Evolutionary conservation across 176 grass and related monocot genomes (phyloP).

Genomic region (Carex scoparia): DNA sequence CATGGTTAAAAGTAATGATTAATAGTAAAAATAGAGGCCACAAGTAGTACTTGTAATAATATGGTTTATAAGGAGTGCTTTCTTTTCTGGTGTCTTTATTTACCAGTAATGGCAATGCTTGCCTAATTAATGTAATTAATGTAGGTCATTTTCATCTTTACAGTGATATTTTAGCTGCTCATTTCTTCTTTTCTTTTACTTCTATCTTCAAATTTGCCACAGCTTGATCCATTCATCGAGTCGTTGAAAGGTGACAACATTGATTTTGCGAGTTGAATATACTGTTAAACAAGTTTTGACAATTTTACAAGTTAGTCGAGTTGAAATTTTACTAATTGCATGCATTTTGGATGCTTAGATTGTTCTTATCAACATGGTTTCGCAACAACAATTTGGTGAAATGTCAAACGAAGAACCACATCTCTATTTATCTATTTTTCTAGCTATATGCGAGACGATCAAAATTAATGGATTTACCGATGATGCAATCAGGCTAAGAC

Average conservation of each 20-base stretch:
- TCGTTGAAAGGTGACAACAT: too few species aligned
- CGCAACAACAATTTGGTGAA: too few species aligned
- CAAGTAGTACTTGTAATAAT: neutral
- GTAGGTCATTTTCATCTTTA: neutral
- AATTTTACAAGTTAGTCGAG: neutral
- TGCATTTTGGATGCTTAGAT: neutral
- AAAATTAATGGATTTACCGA: too few species aligned
- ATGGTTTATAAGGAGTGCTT: too few species aligned
- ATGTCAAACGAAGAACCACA: too few species aligned
- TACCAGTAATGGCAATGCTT: neutral
- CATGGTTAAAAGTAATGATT: neutral
- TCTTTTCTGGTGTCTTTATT: too few species aligned
- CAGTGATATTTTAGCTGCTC: neutral
- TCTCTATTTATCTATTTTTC: too few species aligned
- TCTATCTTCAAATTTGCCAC: neutral
- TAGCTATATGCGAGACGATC: too few species aligned
- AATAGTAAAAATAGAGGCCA: neutral
- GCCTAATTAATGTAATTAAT: neutral
- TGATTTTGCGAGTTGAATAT: neutral
- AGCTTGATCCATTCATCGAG: too few species aligned
- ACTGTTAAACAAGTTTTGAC: neutral
- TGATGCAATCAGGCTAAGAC: too few species aligned
- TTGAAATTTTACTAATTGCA: too few species aligned
- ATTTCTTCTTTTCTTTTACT: neutral
- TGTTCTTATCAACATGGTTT: neutral